Evolutionary conservation across 108 stramenopile genomes (phyloP).

Genomic region (Skeletonema grethae): DNA sequence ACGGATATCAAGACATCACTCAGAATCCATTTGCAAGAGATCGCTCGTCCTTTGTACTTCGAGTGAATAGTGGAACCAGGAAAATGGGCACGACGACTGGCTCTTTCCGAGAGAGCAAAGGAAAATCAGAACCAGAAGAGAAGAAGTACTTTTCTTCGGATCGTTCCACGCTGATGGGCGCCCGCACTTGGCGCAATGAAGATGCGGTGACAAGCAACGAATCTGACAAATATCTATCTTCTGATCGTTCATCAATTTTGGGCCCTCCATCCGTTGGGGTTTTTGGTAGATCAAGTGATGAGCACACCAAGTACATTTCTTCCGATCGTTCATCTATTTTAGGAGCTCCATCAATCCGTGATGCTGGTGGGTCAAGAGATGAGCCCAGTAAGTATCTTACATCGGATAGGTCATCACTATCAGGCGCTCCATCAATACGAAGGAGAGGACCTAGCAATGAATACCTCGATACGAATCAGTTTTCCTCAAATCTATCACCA

Average conservation of each 20-base stretch:
- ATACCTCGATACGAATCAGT: conserved; percentile 9
- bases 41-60: conserved; percentile 3
- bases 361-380: not conserved
- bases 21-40: conserved; percentile 6
- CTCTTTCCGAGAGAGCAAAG: not conserved
- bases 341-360: not conserved
- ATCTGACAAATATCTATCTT: not conserved
- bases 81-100: not conserved
- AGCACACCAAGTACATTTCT: not conserved
- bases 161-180: not conserved
- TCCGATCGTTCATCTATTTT: not conserved
- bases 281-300: not conserved
- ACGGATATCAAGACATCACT: conserved; percentile 6
- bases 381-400: not conserved
- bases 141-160: conserved; percentile 2
- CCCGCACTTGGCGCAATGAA: conserved; percentile 9
- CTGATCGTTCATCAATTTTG: conserved; percentile 1
- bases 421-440: not conserved
- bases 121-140: not conserved
- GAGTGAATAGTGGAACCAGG: conserved; percentile 19
- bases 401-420: not conserved
- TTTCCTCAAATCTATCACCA: not conserved
- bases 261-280: not conserved
- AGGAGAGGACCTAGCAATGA: not conserved
- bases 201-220: not conserved